Percentiles rank a stretch among this genome's conserved stretches.
These are phyloP conservation scores for Sphaerulina vaccinii DNA, from an alignment of 2,329 filamentous ascomycete species.

Conservation along the genomic window DNA sequence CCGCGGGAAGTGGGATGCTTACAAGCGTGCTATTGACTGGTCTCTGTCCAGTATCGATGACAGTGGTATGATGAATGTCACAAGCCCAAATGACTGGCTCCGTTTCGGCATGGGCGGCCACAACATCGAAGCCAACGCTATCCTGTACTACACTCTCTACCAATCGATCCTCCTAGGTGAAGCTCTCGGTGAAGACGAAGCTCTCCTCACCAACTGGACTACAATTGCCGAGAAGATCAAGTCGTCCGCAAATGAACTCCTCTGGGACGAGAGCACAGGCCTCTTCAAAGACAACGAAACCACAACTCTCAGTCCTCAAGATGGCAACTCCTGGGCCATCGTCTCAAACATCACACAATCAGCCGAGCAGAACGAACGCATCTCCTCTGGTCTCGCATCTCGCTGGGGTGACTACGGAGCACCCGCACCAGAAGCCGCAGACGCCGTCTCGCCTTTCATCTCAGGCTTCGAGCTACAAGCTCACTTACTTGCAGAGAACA, in stretches of 20 bases:
- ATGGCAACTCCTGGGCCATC: constrained; percentile 47
- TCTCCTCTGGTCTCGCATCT: constrained; percentile 36
- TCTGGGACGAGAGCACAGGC: constrained; percentile 32
- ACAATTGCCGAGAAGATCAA: constrained; percentile 44
- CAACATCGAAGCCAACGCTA: constrained; percentile 49
- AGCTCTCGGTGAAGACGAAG: constrained; percentile 46
- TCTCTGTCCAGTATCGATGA: constrained; percentile 46
- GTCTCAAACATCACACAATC: constrained; percentile 41
- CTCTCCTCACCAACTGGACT: constrained; percentile 36
- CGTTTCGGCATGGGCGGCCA: constrained; percentile 53
- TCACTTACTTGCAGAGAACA: constrained; percentile 44
- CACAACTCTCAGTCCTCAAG: constrained; percentile 49
- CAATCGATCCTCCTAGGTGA: constrained; percentile 54
- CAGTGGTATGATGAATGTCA: constrained; percentile 49
- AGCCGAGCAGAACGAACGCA: constrained; percentile 32
- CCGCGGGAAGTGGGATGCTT: constrained; percentile 44
- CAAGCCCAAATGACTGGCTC: constrained; percentile 48
- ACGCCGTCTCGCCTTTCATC: constrained; percentile 51
- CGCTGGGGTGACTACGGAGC: constrained; percentile 49
- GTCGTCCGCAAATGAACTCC: constrained; percentile 52
- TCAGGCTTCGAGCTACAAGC: constrained; percentile 49
- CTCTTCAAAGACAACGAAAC: constrained; percentile 39
- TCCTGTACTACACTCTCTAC: constrained; percentile 52
- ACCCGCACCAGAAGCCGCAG: constrained; percentile 48
- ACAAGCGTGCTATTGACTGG: constrained; percentile 46